These are phyloP conservation scores for Wickerhamiella dianesei DNA, from an alignment of 805 yeast species.

Conservation along the genomic window DNA sequence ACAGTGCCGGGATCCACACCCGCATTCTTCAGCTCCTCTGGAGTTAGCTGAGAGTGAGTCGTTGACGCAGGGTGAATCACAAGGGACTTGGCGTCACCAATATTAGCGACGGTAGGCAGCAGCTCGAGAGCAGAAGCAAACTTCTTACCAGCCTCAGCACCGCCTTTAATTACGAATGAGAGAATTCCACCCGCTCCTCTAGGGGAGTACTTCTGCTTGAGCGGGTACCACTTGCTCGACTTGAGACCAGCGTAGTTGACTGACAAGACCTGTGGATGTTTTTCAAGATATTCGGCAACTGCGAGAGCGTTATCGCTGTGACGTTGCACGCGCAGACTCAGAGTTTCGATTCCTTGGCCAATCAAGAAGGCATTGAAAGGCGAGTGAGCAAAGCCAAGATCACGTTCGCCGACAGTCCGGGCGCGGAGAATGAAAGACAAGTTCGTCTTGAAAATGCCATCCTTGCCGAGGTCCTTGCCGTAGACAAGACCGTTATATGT, in stretches of 20 bases:
- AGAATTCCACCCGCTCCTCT: constrained; percentile 79
- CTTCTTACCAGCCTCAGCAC: constrained; percentile 59
- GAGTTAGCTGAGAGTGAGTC: constrained; percentile 82
- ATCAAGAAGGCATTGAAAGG: constrained; percentile 83
- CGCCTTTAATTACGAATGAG: constrained; percentile 75
- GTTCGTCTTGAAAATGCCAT: constrained; percentile 7
- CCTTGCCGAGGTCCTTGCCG: constrained; percentile 48
- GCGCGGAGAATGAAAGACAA: constrained; percentile 16
- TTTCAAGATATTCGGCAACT: constrained; percentile 65
- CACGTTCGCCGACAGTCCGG: constrained; percentile 37
- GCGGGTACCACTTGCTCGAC: constrained; percentile 62
- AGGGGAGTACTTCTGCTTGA: constrained; percentile 68
- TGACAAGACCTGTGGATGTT: constrained; percentile 58
- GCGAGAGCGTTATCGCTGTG: constrained; percentile 71
- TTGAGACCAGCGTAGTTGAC: constrained; percentile 87
- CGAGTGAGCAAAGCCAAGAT: constrained; percentile 76
- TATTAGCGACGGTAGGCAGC: constrained; percentile 89
- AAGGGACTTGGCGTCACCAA: constrained; percentile 90
- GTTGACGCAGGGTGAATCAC: constrained; percentile 94
- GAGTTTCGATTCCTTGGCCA: constrained; percentile 86
- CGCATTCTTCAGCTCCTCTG: constrained; percentile 63
- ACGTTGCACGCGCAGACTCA: constrained; percentile 87
- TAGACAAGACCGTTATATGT: constrained; percentile 84
- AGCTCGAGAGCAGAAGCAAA: constrained; percentile 74
- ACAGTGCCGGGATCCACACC: constrained; percentile 85